Conservation (phyloP, 768 basidiomycete genomes). For the Erythrobasidium yunnanense region DNA sequence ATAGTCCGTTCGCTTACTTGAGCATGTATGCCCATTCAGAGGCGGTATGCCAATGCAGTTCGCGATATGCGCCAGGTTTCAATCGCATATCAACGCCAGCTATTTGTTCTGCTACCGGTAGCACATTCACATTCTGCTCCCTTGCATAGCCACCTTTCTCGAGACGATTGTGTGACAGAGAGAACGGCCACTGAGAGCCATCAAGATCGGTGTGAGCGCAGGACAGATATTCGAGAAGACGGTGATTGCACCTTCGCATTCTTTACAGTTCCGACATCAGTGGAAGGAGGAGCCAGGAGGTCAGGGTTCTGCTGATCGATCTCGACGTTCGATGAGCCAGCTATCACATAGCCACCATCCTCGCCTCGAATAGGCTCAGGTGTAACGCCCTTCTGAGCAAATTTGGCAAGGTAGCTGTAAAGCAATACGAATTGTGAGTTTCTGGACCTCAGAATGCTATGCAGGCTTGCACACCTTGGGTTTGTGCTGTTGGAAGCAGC, state of each 20-base stretch:
- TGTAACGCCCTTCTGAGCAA: no score
- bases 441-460: no score
- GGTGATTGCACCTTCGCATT: no score
- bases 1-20: no score
- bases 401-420: no score
- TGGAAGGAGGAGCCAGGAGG: background rate
- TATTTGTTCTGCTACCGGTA: constrained; percentile 5
- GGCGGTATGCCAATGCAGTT: constrained; percentile 52
- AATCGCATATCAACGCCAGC: constrained; percentile 50
- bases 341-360: background rate
- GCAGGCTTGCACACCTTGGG: no score
- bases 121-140: background rate
- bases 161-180: background rate
- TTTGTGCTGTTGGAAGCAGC: no score
- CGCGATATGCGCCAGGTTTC: constrained; percentile 49
- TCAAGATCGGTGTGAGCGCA: no score
- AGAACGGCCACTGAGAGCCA: background rate
- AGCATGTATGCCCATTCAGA: constrained; percentile 52
- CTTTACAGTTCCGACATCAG: constrained; percentile 1
- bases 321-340: background rate
- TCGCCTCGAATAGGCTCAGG: no score
- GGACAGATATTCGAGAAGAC: no score
- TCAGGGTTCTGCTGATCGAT: constrained; percentile 7
- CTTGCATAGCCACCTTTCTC: background rate
- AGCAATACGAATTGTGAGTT: no score